A percentile compares a stretch with the other conserved stretches of the same genome.
Conservation (phyloP, 306 rosid genomes). For the Quercus engelmannii region DNA sequence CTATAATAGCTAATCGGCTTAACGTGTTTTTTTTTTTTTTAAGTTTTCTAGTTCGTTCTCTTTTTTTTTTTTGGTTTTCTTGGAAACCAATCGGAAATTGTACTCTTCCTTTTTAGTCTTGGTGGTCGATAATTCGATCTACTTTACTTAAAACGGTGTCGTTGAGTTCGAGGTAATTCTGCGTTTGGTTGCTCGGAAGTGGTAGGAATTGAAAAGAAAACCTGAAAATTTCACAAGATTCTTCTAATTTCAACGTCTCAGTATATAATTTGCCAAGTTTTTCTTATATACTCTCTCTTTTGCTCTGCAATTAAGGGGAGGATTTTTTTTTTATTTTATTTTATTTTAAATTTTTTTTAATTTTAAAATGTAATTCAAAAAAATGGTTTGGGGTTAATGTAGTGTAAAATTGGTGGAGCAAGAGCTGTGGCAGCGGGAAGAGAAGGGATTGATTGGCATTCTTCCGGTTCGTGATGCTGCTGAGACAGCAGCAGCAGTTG, state of each 20-base stretch:
- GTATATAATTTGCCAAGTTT: neutral
- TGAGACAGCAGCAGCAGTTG: slow-evolving; percentile 45
- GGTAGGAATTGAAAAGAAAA: neutral
- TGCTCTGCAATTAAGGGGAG: neutral
- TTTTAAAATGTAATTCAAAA: neutral
- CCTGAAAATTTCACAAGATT: neutral
- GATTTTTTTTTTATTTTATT: too few species aligned
- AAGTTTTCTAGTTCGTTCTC: neutral
- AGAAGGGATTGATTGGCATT: slow-evolving; percentile 95
- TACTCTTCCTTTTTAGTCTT: neutral
- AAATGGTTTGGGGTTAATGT: neutral
- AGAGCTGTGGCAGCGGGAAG: slow-evolving; percentile 98
- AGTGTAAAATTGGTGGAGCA: slow-evolving; percentile 98
- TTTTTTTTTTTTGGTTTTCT: neutral
- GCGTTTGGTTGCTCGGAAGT: slow-evolving; percentile 1
- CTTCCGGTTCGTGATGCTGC: slow-evolving; percentile 89
- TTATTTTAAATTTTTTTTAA: too few species aligned
- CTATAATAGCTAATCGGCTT: neutral
- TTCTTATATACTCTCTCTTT: neutral
- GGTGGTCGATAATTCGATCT: neutral
- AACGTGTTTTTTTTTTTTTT: neutral
- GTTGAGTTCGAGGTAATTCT: neutral
- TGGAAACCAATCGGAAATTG: neutral
- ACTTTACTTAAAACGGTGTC: neutral
- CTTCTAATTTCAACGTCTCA: neutral